These are phyloP conservation scores for Solanum rostratum DNA, from an alignment of 257 asterid genomes.

Conservation along the genomic window DNA sequence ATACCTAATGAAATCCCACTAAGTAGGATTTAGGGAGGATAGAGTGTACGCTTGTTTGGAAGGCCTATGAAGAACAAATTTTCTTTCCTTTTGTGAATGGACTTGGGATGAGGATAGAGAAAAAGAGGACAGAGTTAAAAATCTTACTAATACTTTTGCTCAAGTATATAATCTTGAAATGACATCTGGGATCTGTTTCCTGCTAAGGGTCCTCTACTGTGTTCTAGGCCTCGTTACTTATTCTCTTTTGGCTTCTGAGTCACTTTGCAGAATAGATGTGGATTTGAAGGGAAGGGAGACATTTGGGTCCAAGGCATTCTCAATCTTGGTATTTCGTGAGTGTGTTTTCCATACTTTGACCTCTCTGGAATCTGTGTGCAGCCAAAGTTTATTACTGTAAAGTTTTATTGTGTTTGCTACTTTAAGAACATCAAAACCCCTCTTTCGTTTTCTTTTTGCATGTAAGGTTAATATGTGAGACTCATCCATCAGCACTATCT, in stretches of 20 bases:
- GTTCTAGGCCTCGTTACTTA: background rate
- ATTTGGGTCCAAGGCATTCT: constrained; percentile 91
- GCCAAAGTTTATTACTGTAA: background rate
- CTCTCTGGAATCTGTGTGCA: background rate
- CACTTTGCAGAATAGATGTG: constrained; percentile 85
- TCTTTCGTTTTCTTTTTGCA: background rate
- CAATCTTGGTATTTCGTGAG: constrained; percentile 94
- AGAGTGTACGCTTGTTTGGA: background rate
- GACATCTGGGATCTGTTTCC: background rate
- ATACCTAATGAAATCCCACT: too few species aligned
- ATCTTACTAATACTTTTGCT: background rate
- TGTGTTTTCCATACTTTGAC: background rate
- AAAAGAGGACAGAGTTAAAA: background rate
- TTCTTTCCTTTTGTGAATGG: background rate
- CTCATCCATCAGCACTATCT: background rate
- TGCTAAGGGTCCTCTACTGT: background rate
- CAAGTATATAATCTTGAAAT: background rate
- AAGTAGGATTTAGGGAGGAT: too few species aligned
- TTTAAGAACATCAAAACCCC: background rate
- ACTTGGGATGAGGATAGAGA: background rate
- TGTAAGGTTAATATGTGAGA: background rate
- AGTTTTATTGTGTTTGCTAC: background rate
- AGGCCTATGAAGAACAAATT: background rate
- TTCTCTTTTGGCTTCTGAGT: background rate
- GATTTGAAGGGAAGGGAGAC: constrained; percentile 94